Evolutionary conservation across 495 filamentous ascomycete genomes (phyloP).

Genomic region (Penicillium psychrofluorescens): DNA sequence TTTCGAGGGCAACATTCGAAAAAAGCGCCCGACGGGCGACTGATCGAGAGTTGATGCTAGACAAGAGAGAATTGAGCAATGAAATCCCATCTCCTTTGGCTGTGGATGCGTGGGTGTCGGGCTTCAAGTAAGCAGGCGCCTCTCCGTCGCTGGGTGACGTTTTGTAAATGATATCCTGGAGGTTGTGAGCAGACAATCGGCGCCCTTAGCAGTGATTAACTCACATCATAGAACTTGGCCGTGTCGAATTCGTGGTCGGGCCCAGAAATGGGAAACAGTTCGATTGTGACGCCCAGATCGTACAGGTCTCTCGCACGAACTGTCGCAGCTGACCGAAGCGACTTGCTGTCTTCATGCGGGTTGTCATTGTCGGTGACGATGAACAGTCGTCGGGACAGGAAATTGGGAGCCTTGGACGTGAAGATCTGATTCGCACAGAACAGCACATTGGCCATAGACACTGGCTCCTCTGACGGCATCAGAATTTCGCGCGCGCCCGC

Average conservation of each 20-base stretch:
- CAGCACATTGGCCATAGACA: constrained; percentile 82
- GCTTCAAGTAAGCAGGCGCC: constrained; percentile 46
- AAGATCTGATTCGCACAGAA: constrained; percentile 97
- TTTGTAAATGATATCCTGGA: constrained; percentile 74
- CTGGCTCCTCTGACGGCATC: constrained; percentile 57
- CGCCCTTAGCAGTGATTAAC: background rate
- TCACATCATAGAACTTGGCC: constrained; percentile 83
- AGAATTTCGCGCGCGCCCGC: constrained; percentile 55
- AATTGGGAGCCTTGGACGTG: constrained; percentile 90
- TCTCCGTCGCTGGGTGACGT: constrained; percentile 57
- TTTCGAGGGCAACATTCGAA: constrained; percentile 73
- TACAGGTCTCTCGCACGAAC: constrained; percentile 92
- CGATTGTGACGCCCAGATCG: constrained; percentile 86
- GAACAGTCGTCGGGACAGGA: constrained; percentile 84
- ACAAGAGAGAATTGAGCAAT: constrained; percentile 73
- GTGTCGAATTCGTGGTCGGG: constrained; percentile 71
- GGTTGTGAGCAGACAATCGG: background rate
- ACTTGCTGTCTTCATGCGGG: constrained; percentile 68
- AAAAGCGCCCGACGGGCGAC: constrained; percentile 83
- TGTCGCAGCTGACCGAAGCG: constrained; percentile 63
- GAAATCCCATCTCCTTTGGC: constrained; percentile 66
- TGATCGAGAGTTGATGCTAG: constrained; percentile 85
- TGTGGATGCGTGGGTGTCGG: constrained; percentile 41
- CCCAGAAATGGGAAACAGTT: constrained; percentile 84
- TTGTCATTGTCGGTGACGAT: constrained; percentile 94